Evolutionary conservation across 306 rosid genomes (phyloP).

Genomic region (Myrica gale): DNA sequence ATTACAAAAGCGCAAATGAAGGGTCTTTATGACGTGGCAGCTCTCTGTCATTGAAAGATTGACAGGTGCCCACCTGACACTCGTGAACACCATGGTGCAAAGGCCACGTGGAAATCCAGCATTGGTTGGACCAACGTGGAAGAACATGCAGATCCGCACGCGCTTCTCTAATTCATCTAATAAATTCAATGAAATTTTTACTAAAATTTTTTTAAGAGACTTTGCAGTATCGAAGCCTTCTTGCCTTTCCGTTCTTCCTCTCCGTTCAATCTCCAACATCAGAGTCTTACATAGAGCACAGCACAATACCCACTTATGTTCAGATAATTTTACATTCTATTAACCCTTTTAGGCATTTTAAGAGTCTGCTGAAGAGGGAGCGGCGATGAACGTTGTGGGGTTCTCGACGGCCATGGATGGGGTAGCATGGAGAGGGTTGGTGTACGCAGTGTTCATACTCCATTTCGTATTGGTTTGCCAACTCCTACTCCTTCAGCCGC

Average conservation of each 20-base stretch:
- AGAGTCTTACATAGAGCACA: neutral
- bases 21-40: conserved; percentile 19
- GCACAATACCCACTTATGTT: neutral
- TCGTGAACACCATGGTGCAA: neutral
- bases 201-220: neutral
- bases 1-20: neutral
- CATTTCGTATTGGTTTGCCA: conserved; percentile 75
- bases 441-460: conserved; percentile 55
- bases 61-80: conserved; percentile 1
- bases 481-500: conserved; percentile 81
- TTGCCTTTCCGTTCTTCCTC: neutral
- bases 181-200: too few relatives aligned
- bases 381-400: conserved; percentile 40
- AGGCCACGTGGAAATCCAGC: conserved; percentile 32
- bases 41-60: neutral
- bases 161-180: neutral
- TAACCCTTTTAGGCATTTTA: too few relatives aligned
- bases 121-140: conserved; percentile 59
- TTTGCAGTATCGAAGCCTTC: neutral
- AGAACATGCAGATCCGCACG: conserved; percentile 22
- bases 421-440: conserved; percentile 62
- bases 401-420: conserved; percentile 47
- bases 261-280: neutral
- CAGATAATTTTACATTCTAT: too few relatives aligned
- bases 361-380: conserved; percentile 2